phyloP scores from a whole-genome alignment of 345 rosid species.

The Gossypioides kirkii region DNA sequence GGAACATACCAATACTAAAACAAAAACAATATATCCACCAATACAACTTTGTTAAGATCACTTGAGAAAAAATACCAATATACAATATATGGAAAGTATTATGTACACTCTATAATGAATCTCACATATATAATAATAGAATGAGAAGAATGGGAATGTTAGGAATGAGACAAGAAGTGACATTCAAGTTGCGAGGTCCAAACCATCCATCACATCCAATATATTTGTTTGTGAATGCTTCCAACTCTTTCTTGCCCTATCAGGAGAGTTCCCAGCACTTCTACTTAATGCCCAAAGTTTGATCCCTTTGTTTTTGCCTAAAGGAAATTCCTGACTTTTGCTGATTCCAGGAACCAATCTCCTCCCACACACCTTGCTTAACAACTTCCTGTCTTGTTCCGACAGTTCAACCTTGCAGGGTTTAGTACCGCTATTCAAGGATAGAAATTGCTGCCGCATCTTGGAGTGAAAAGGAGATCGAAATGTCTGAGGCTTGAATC shows the following conservation, averaged over 20 bases:
- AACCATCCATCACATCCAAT: conserved; percentile 55
- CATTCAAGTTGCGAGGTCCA: conserved; percentile 25
- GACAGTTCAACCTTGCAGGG: conserved; percentile 38
- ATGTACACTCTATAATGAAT: conserved; percentile 1
- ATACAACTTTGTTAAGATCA: background rate
- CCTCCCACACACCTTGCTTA: conserved; percentile 42
- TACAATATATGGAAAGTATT: background rate
- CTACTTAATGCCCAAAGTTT: conserved; percentile 43
- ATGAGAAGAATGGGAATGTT: background rate
- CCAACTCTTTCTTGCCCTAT: conserved; percentile 10
- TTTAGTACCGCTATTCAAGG: conserved; percentile 23
- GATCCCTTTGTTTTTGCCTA: conserved; percentile 28
- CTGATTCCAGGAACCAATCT: conserved; percentile 57
- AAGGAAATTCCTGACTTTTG: conserved; percentile 72
- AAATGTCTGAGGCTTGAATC: conserved; percentile 28
- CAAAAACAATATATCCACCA: no score
- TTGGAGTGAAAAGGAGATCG: conserved; percentile 38
- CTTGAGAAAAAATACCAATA: background rate
- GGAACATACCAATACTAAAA: no score
- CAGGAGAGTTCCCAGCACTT: conserved; percentile 72
- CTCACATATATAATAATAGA: conserved; percentile 10
- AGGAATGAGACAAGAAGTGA: conserved; percentile 9
- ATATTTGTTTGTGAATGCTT: conserved; percentile 24
- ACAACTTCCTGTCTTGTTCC: conserved; percentile 51
- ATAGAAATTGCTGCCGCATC: conserved; percentile 35